These are phyloP conservation scores for Mycena venus DNA, from an alignment of 768 basidiomycete species.

Conservation along the genomic window DNA sequence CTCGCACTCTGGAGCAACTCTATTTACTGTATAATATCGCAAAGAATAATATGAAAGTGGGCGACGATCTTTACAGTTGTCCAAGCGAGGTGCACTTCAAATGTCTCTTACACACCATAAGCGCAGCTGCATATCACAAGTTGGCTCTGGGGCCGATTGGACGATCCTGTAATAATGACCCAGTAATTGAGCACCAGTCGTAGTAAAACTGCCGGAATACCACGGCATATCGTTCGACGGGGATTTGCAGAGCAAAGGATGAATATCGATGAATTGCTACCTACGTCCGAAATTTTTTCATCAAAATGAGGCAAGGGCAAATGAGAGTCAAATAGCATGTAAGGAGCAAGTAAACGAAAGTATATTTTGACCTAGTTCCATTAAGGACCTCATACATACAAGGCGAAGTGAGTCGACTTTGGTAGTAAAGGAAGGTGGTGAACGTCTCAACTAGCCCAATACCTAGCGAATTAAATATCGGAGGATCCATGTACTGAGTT, in stretches of 20 bases:
- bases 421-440: background rate
- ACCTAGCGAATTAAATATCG: background rate
- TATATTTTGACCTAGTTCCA: background rate
- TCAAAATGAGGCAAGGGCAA: background rate
- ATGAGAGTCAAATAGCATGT: no score
- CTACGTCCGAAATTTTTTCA: no score
- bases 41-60: no score
- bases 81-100: no score
- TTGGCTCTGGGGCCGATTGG: no score
- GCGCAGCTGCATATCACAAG: no score
- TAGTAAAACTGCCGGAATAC: no score
- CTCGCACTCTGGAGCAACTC: background rate
- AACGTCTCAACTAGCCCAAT: background rate
- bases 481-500: background rate
- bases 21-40: constrained; percentile 16
- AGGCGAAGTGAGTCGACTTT: background rate
- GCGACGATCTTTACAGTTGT: background rate
- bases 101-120: no score
- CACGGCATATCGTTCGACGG: no score
- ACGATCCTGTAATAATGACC: no score
- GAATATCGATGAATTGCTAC: background rate
- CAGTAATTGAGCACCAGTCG: no score
- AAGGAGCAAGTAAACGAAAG: background rate
- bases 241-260: no score
- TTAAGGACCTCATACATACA: background rate